phyloP scores from a whole-genome alignment of 148 eudicot genomes.

The Nyssa sinensis region DNA sequence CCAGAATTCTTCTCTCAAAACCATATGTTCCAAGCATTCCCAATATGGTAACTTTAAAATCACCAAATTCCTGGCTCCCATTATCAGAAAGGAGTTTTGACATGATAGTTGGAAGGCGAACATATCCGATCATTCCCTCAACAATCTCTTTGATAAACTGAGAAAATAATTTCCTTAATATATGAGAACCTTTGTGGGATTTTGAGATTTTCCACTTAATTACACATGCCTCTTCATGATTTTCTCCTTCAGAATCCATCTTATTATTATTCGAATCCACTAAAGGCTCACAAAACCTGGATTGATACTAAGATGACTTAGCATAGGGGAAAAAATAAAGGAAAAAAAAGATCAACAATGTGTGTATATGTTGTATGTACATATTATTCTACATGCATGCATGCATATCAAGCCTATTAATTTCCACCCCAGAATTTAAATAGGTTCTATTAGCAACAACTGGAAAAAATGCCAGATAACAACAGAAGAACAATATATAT shows the following conservation, averaged over 20 bases:
- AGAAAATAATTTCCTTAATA: constrained; percentile 66
- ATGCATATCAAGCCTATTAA: neutral
- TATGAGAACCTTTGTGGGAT: constrained; percentile 49
- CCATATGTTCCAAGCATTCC: constrained; percentile 97
- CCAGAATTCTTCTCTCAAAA: constrained; percentile 90
- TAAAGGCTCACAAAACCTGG: constrained; percentile 87
- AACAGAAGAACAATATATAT: too few relatives aligned
- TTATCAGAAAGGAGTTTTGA: constrained; percentile 84
- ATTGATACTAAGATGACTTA: constrained; percentile 22
- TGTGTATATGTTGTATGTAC: neutral
- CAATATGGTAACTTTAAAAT: constrained; percentile 82
- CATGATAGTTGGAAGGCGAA: constrained; percentile 85
- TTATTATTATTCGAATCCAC: constrained; percentile 28
- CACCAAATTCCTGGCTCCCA: constrained; percentile 92
- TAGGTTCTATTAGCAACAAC: too few relatives aligned
- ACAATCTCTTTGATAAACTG: constrained; percentile 82
- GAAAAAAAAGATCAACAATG: neutral
- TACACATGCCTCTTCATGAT: constrained; percentile 27
- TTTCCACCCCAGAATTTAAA: too few relatives aligned
- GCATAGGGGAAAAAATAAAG: neutral
- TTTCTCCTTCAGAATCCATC: constrained; percentile 33
- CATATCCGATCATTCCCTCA: constrained; percentile 95
- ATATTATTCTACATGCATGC: neutral
- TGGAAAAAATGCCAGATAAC: too few relatives aligned
- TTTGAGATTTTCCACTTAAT: constrained; percentile 60